phyloP scores from a whole-genome alignment of 495 filamentous ascomycete species.

The Penicillium cosmopolitanum region DNA sequence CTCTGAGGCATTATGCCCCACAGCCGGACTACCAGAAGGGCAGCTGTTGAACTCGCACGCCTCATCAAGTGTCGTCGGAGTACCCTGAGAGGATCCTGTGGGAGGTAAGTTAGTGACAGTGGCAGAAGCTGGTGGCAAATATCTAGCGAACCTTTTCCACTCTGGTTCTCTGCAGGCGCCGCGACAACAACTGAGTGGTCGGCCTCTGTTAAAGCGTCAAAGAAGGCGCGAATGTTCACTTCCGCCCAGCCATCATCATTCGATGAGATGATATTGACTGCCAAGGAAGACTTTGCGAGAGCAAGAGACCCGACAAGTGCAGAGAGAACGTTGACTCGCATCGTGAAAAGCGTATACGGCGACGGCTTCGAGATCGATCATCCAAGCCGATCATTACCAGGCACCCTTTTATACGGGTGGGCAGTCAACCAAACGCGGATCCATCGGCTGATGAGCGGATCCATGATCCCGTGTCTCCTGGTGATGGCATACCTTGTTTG shows the following conservation, averaged over 20 bases:
- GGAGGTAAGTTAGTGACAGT: neutral
- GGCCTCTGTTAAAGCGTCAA: slow-evolving; percentile 51
- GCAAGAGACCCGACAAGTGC: slow-evolving; percentile 15
- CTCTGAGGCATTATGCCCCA: slow-evolving; percentile 58
- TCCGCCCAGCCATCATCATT: slow-evolving; percentile 79
- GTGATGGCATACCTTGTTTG: neutral
- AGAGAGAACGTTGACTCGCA: slow-evolving; percentile 15
- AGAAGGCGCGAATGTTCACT: slow-evolving; percentile 61
- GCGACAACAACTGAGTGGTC: slow-evolving; percentile 65
- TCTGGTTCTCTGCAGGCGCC: slow-evolving; percentile 66
- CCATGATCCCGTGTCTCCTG: neutral
- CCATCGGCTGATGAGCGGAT: slow-evolving; percentile 4
- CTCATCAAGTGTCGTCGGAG: slow-evolving; percentile 44
- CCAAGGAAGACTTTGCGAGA: slow-evolving; percentile 24
- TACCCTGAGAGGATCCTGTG: slow-evolving; percentile 55
- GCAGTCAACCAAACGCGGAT: slow-evolving; percentile 3
- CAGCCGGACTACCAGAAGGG: slow-evolving; percentile 54
- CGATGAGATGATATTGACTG: slow-evolving; percentile 62
- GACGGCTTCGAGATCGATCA: too few species aligned
- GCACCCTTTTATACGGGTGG: neutral
- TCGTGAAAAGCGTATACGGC: neutral
- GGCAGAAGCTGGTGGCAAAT: neutral
- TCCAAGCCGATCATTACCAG: neutral
- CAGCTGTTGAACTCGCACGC: slow-evolving; percentile 64
- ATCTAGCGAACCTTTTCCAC: slow-evolving; percentile 53